Conservation (phyloP, 192 early-diverging fungal species). For the Geosiphon pyriformis region DNA sequence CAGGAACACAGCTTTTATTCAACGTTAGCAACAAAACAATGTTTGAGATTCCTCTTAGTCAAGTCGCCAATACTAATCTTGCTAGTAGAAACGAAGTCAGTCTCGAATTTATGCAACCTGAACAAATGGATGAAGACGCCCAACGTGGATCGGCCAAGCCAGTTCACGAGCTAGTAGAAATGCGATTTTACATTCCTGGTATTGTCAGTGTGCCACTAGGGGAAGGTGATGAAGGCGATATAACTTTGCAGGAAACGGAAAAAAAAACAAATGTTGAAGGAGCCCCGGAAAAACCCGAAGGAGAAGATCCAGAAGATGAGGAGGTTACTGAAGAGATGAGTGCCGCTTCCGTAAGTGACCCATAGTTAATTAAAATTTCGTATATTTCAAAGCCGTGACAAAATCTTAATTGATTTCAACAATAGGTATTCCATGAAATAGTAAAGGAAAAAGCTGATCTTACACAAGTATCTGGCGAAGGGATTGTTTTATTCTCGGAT, state of each 20-base stretch:
- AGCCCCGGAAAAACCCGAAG: conserved; percentile 42
- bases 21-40: conserved; percentile 74
- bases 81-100: conserved; percentile 88
- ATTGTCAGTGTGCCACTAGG: conserved; percentile 50
- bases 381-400: no score
- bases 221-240: conserved; percentile 38
- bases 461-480: conserved; percentile 79
- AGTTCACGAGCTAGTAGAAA: conserved; percentile 83
- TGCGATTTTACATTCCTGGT: conserved; percentile 90
- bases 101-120: conserved; percentile 78
- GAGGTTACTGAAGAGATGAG: conserved; percentile 49
- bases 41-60: conserved; percentile 86
- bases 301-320: conserved; percentile 52
- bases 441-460: conserved; percentile 90
- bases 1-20: conserved; percentile 69
- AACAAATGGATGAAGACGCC: conserved; percentile 36
- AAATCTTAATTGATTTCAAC: no score
- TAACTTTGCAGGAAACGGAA: conserved; percentile 21
- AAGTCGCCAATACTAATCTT: conserved; percentile 81
- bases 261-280: conserved; percentile 42
- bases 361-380: no score
- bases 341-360: conserved; percentile 39
- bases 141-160: conserved; percentile 42
- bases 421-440: conserved; percentile 74
- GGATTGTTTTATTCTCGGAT: conserved; percentile 85